Conservation (phyloP, 2,329 filamentous ascomycete species). For the Tetracladium maxilliforme region DNA sequence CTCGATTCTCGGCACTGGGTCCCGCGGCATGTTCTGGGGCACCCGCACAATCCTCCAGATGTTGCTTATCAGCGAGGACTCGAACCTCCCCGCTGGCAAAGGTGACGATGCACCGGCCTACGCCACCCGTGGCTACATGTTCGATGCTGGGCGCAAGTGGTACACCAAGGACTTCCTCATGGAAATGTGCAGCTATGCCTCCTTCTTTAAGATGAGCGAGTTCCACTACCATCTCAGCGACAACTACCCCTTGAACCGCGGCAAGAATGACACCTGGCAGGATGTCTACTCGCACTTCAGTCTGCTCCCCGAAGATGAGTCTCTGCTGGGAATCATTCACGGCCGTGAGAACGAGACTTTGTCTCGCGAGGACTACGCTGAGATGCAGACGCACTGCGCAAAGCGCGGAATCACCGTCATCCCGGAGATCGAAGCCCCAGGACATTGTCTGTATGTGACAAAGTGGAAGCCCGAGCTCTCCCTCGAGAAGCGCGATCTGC, state of each 20-base stretch:
- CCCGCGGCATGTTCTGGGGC: conserved; percentile 42
- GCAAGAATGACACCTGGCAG: conserved; percentile 14
- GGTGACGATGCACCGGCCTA: conserved; percentile 34
- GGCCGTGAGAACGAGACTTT: conserved; percentile 38
- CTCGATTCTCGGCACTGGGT: conserved; percentile 32
- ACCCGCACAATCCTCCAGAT: conserved; percentile 39
- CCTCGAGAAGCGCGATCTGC: conserved; percentile 25
- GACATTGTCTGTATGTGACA: conserved; percentile 37
- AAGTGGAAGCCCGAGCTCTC: conserved; percentile 44
- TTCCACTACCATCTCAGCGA: conserved; percentile 44
- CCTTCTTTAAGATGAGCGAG: conserved; percentile 45
- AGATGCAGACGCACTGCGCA: conserved; percentile 35
- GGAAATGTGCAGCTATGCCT: conserved; percentile 44
- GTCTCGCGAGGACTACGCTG: conserved; percentile 30
- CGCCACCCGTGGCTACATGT: conserved; percentile 29
- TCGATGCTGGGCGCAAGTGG: conserved; percentile 40
- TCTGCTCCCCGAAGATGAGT: conserved; percentile 30
- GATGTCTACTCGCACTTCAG: conserved; percentile 40
- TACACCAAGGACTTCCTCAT: conserved; percentile 37
- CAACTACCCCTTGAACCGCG: conserved; percentile 16
- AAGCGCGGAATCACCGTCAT: conserved; percentile 39
- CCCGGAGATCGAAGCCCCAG: conserved; percentile 44
- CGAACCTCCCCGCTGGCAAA: conserved; percentile 24
- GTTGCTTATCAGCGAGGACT: conserved; percentile 21
- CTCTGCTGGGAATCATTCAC: conserved; percentile 32